Base-by-base conservation (phyloP, 2,329 filamentous ascomycete genomes). In the Verticillium nubilum region DNA sequence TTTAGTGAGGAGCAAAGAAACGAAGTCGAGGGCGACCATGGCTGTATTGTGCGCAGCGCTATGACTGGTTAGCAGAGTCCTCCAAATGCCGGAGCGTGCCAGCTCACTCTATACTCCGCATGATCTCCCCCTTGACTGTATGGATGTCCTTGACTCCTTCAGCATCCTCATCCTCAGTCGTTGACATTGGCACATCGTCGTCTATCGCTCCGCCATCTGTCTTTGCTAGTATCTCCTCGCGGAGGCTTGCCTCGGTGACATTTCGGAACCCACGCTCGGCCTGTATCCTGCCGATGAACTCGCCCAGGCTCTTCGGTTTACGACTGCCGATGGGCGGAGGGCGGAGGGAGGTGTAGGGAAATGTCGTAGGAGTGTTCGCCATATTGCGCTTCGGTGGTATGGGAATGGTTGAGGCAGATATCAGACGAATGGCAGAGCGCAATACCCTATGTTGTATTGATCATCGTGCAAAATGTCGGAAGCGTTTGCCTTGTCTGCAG, bases 1-100 rank as follows among this genome's bases (percentile, higher is more conserved):
- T 71, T 92, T 93, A n/a, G 91, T 91, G 17, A 95, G 80, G 1
- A 96, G 80, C 6, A 96, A 82, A 29, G 92, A 96, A 59, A 96
- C 77, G 67, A 93, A 91, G 71, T 97, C 91, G 67, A 96, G 85
- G 6, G 88, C 86, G 61, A 90, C 81, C 69, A 89, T 80, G 47
- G 87, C 82, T 58, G 85, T 83, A 64, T 88, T 84, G 59, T 84
- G 78, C 12, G 79, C 79, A 7, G 67, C 76, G 71, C 75, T 81
- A 70, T 13, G 15, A 27, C 3, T 42, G 10, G 26, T 12, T 17
- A 47, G 19, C 15, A 15, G 19, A n/a, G 27, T 5, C 10, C 5
- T 12, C 13, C 25, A 28, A 53, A 47, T 26, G 17, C 12, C 10
- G 17, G 33, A 25, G 13, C 29, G 61, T 9, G 17, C 17, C 5